Evolutionary conservation across 73 alveolate genomes (phyloP), one percentile per base, ranked within the genome.

Genomic region (Paraurostyla sp.): DNA sequence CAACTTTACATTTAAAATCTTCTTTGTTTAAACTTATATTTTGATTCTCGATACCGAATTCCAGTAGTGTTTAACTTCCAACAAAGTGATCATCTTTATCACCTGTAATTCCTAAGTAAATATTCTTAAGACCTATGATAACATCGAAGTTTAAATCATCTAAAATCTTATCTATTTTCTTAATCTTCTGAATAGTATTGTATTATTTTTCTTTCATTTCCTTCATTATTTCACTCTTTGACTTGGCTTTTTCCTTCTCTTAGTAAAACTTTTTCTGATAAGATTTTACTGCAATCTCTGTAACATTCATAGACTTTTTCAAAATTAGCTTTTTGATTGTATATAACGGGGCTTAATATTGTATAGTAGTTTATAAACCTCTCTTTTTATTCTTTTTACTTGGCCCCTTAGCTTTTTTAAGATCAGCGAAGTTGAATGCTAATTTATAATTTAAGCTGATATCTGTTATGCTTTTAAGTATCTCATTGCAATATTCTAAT

Each of bases 21-120:
- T 52, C 30, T 43, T 78, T 78, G 27, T 20, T 36, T 32, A 78
- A 36, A 30, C 32, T 32, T 4, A 78, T 51, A n/a, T 59, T 59
- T 54, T 78, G 46, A 35, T 54, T 78, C 20, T 78, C 89, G 3
- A 78, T 54, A 7, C 89, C 89, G 59, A 78, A 50, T 33, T 78
- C 89, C 0, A 78, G 58, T 4, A 78, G 23, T 4, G 76, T 49
- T 32, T 50, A 27, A 32, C 40, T 40, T 4, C 68, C 27, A 23
- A 54, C 69, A 52, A 78, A 54, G 13, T 30, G 76, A 54, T 78
- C 89, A 54, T 78, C 89, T 38, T 51, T 78, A 23, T 78, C 89
- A 27, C 80, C 89, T 16, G 89, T 78, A 29, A 78, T 40, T 9
- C 89, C 89, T 4, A 78, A 3, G 60, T 78, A 29, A 9, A 78